Base-by-base conservation (phyloP, 371 early-diverging fungal genomes). In the Circinella minor region DNA sequence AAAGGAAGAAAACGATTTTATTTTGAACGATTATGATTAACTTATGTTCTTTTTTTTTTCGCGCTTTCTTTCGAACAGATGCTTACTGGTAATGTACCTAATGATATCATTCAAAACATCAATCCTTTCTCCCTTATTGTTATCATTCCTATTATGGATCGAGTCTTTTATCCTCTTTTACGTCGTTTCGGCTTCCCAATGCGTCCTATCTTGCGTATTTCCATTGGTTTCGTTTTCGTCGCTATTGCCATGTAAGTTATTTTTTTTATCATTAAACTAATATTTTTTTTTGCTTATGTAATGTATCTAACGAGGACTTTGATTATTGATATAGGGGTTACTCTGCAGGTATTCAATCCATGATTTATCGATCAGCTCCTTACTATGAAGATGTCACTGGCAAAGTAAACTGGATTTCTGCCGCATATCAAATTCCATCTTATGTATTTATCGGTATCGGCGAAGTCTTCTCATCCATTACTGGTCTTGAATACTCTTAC, bases 401-500 rank as follows among this genome's bases (percentile, higher is more conserved):
- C 49, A 48, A 72, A 46, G n/a, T n/a, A 8, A 86, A 86, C 74
- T 78, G 87, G 68, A 82, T 93, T 14, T 80, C 82, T 51, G 86
- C 90, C 61, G 91, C 87, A 80, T 83, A 81, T 68, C 90, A 91
- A 67, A 75, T 90, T 36, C 89, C 90, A 4, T 84, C 89, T 1
- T 92, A 90, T 62, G 75, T 87, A 47, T 72, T 88, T 27, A 82
- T 90, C 39, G 90, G 87, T 36, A 71, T 88, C 36, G 88, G 89
- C 15, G 90, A 89, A 80, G 88, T 77, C 36, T 91, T 93, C 68
- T 83, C 91, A 0, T 90, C 90, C 37, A 88, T 90, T 55, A 92
- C 92, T 7, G 94, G 93, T 69, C 81, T 91, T 34, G 94, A 94
- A 80, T 92, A 87, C 71, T 93, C 94, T 18, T 94, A 88, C 89